phyloP scores from a whole-genome alignment of 805 yeast genomes.

The Candida boidinii region DNA sequence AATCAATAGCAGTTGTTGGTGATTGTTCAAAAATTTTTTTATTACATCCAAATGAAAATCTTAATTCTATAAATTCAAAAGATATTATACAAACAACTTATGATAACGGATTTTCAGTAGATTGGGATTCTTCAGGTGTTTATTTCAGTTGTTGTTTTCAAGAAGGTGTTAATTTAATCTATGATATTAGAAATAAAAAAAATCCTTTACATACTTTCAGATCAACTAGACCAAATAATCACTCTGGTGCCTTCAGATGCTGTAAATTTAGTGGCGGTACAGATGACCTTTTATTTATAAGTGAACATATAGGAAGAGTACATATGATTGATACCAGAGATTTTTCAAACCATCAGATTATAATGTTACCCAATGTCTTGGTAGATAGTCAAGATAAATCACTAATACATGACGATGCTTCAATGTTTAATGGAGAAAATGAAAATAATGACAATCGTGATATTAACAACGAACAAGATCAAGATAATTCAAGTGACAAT shows the following conservation, averaged over 20 bases:
- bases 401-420: no score
- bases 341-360: constrained; percentile 65
- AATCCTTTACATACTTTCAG: constrained; percentile 44
- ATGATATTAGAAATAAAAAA: constrained; percentile 59
- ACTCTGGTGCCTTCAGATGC: constrained; percentile 30
- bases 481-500: no score
- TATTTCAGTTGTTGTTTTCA: constrained; percentile 78
- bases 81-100: constrained; percentile 38
- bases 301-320: constrained; percentile 82
- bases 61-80: constrained; percentile 24
- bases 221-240: constrained; percentile 50
- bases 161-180: constrained; percentile 71
- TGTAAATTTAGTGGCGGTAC: constrained; percentile 53
- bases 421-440: background rate
- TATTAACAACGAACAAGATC: no score
- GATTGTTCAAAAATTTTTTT: constrained; percentile 64
- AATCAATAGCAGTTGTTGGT: constrained; percentile 61
- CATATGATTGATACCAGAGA: constrained; percentile 78
- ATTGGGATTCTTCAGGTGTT: constrained; percentile 67
- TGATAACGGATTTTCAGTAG: constrained; percentile 78
- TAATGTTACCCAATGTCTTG: constrained; percentile 44
- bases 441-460: background rate
- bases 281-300: constrained; percentile 67
- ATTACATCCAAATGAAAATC: constrained; percentile 32
- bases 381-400: background rate